A percentile compares a stretch with the other conserved stretches of the same genome.
Conservation (phyloP, 352 stramenopile genomes). For the Pythium dissimile region DNA sequence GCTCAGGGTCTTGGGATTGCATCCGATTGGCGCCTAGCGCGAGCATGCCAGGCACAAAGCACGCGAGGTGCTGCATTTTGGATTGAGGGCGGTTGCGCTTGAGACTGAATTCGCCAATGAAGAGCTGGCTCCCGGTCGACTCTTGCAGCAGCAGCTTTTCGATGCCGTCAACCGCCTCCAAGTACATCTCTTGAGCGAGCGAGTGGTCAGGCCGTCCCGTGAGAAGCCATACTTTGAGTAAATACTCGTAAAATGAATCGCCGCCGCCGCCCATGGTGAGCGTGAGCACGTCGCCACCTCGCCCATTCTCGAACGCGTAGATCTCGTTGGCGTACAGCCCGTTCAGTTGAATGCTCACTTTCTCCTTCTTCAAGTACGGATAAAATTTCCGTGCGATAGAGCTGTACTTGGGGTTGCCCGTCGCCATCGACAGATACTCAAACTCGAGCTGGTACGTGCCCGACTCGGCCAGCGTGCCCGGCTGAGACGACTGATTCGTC, state of each 20-base stretch:
- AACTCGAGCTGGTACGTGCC: slow-evolving; percentile 84
- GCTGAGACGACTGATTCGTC: slow-evolving; percentile 49
- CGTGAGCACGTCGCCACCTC: background rate
- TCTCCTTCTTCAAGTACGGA: background rate
- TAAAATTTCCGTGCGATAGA: slow-evolving; percentile 67
- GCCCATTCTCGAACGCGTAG: slow-evolving; percentile 17
- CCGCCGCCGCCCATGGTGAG: slow-evolving; percentile 93
- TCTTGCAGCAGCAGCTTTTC: slow-evolving; percentile 85
- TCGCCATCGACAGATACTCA: slow-evolving; percentile 70
- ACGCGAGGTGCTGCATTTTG: slow-evolving; percentile 96
- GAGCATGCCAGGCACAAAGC: slow-evolving; percentile 93
- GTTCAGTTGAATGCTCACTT: slow-evolving; percentile 44
- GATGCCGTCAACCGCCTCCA: slow-evolving; percentile 91
- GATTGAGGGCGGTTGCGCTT: slow-evolving; percentile 29
- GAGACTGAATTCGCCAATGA: slow-evolving; percentile 48
- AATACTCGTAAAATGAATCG: slow-evolving; percentile 98
- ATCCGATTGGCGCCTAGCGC: slow-evolving; percentile 65
- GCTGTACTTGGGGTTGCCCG: slow-evolving; percentile 68
- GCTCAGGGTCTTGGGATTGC: slow-evolving; percentile 33
- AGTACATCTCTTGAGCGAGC: slow-evolving; percentile 84
- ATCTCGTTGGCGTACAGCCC: slow-evolving; percentile 89
- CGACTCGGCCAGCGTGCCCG: slow-evolving; percentile 41
- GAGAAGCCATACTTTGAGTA: slow-evolving; percentile 97
- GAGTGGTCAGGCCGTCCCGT: slow-evolving; percentile 62
- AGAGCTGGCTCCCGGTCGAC: slow-evolving; percentile 50